A percentile compares a stretch with the other conserved stretches of the same genome.
Conservation (phyloP, 306 rosid species). For the Malus orientalis region DNA sequence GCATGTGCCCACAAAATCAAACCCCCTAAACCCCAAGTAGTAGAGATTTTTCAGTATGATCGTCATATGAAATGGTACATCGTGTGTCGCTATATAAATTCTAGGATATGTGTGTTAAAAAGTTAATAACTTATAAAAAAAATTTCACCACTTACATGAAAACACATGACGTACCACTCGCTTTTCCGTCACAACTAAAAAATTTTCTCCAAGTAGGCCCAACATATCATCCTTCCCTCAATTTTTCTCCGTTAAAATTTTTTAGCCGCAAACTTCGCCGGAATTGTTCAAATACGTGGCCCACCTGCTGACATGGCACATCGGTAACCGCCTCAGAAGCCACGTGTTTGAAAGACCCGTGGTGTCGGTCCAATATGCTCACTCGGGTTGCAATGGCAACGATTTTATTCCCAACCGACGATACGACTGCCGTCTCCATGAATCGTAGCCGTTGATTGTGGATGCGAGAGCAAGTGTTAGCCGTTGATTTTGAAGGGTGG, state of each 20-base stretch:
- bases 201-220: slow-evolving; percentile 26
- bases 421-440: slow-evolving; percentile 14
- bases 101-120: no score
- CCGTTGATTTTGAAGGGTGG: background rate
- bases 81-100: no score
- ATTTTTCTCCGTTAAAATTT: background rate
- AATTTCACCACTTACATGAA: no score
- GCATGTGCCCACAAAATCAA: slow-evolving; percentile 48
- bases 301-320: slow-evolving; percentile 36
- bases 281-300: slow-evolving; percentile 6
- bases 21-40: slow-evolving; percentile 24
- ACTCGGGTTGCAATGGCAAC: slow-evolving; percentile 12
- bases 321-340: background rate
- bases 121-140: no score
- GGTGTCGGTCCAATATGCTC: slow-evolving; percentile 1
- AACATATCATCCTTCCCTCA: background rate
- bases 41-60: no score
- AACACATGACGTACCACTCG: no score
- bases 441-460: slow-evolving; percentile 2
- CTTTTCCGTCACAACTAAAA: no score
- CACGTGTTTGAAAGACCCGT: slow-evolving; percentile 12
- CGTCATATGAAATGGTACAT: no score
- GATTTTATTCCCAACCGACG: slow-evolving; percentile 11
- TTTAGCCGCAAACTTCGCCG: slow-evolving; percentile 43
- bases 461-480: background rate